Evolutionary conservation across 2,329 filamentous ascomycete species (phyloP).

Genomic region (Shiraia sp.): DNA sequence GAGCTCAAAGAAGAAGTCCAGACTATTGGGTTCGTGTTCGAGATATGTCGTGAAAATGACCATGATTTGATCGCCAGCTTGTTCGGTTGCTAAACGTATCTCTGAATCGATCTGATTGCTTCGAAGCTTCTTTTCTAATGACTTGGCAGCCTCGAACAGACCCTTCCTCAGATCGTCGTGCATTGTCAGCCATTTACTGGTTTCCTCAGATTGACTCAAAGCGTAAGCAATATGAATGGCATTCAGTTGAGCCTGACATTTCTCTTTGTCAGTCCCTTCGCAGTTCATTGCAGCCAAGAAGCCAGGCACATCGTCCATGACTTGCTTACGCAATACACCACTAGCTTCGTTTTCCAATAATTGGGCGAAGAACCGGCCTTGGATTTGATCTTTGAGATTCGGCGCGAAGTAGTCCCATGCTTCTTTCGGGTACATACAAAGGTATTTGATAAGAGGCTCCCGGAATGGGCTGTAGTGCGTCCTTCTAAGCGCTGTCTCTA

Average conservation of each 20-base stretch:
- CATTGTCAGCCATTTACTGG: constrained; percentile 67
- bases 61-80: constrained; percentile 88
- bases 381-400: constrained; percentile 80
- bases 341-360: constrained; percentile 78
- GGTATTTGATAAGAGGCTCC: constrained; percentile 84
- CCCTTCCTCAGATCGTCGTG: constrained; percentile 62
- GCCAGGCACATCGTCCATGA: constrained; percentile 72
- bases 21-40: constrained; percentile 70
- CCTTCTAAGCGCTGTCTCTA: constrained; percentile 82
- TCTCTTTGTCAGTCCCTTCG: constrained; percentile 65
- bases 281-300: constrained; percentile 70
- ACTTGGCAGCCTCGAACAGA: constrained; percentile 69
- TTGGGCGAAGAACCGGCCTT: constrained; percentile 89
- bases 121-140: constrained; percentile 75
- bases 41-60: constrained; percentile 81
- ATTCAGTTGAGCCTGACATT: constrained; percentile 81
- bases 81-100: constrained; percentile 82
- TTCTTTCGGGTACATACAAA: constrained; percentile 91
- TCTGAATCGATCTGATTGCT: constrained; percentile 69
- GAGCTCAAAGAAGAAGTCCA: constrained; percentile 82
- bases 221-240: constrained; percentile 84
- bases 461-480: constrained; percentile 93
- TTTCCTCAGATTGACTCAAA: constrained; percentile 68
- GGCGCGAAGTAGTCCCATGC: constrained; percentile 79
- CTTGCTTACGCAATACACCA: constrained; percentile 71